phyloP scores from a whole-genome alignment of 1,284 basidiomycete genomes.

The Apiotrichum veenhuisii region DNA sequence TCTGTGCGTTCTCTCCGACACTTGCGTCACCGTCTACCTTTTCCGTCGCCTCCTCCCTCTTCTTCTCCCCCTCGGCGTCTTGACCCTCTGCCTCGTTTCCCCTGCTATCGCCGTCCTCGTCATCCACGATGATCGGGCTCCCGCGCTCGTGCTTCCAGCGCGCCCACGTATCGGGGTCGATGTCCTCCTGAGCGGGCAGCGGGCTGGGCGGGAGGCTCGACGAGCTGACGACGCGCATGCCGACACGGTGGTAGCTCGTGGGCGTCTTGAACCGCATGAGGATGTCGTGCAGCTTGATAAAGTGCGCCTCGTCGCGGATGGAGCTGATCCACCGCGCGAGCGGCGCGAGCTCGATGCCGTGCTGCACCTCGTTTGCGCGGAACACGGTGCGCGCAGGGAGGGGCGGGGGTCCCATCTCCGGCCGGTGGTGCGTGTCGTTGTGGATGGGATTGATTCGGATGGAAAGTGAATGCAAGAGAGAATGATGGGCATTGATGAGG shows the following conservation, averaged over 20 bases:
- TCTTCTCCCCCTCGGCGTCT: neutral
- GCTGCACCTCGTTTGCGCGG: conserved; percentile 27
- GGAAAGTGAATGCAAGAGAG: neutral
- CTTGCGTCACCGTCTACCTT: too few relatives aligned
- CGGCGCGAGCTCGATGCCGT: conserved; percentile 34
- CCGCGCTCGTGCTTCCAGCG: conserved; percentile 8
- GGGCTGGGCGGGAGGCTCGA: conserved; percentile 28
- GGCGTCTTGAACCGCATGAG: conserved; percentile 35
- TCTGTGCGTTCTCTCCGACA: too few relatives aligned
- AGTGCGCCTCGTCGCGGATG: conserved; percentile 22
- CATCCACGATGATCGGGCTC: conserved; percentile 10
- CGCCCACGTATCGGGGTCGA: conserved; percentile 1
- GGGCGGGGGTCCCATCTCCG: neutral
- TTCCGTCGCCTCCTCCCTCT: neutral
- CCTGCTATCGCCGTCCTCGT: neutral
- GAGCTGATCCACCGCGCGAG: conserved; percentile 31
- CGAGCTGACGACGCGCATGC: conserved; percentile 30
- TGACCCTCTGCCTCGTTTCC: neutral
- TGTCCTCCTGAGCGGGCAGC: neutral
- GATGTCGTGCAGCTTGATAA: conserved; percentile 36
- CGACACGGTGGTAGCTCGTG: conserved; percentile 35
- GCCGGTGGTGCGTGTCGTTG: neutral
- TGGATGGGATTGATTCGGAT: too few relatives aligned
- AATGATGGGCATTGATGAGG: too few relatives aligned
- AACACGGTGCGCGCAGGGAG: conserved; percentile 28